These are phyloP conservation scores for Rasamsonia emersonii DNA, from an alignment of 2,329 filamentous ascomycete species.

Conservation along the genomic window DNA sequence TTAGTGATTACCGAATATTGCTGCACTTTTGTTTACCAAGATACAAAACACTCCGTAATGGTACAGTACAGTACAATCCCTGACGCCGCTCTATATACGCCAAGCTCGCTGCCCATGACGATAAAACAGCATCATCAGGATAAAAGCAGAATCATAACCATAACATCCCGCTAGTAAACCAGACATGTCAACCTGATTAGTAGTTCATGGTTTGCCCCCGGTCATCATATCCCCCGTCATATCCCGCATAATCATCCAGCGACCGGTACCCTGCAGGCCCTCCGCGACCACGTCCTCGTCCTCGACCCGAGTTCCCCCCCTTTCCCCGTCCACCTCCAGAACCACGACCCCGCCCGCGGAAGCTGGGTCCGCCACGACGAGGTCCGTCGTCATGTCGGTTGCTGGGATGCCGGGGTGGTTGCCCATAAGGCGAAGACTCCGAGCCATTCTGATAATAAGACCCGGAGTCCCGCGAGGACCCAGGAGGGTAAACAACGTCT, in stretches of 20 bases:
- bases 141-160: too few species aligned
- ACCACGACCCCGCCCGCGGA: constrained; percentile 28
- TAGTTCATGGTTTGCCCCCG: constrained; percentile 32
- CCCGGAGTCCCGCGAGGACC: constrained; percentile 18
- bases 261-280: constrained; percentile 53
- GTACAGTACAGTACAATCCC: too few species aligned
- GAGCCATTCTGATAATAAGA: constrained; percentile 18
- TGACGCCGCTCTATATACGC: too few species aligned
- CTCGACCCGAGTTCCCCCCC: constrained; percentile 25
- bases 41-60: too few species aligned
- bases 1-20: too few species aligned
- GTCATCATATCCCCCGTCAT: constrained; percentile 24
- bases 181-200: constrained; percentile 14
- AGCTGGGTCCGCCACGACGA: constrained; percentile 20
- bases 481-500: constrained; percentile 32
- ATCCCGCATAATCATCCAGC: constrained; percentile 49
- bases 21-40: too few species aligned
- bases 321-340: constrained; percentile 31
- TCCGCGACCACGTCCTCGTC: constrained; percentile 41
- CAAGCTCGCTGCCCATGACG: too few species aligned
- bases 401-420: constrained; percentile 21
- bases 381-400: constrained; percentile 38
- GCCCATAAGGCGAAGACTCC: constrained; percentile 15
- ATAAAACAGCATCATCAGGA: too few species aligned
- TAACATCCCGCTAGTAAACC: too few species aligned